phyloP scores from a whole-genome alignment of 2,329 filamentous ascomycete genomes.

The Sclerotinia minor region DNA sequence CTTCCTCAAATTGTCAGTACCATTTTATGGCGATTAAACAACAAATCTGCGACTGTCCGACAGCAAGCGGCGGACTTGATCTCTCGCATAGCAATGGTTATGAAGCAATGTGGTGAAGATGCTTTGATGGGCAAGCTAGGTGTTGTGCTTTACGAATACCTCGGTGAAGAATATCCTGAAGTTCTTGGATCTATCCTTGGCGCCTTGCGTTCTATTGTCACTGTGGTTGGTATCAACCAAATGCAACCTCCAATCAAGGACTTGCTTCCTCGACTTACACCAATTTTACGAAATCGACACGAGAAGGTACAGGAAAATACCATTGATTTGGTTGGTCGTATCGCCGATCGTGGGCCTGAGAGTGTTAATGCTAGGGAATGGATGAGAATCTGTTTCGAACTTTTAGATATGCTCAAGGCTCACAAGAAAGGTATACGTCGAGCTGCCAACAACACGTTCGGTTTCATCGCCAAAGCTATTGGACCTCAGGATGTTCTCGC shows the following conservation, averaged over 20 bases:
- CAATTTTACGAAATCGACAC: constrained; percentile 97
- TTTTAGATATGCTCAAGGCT: constrained; percentile 98
- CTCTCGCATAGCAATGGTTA: constrained; percentile 95
- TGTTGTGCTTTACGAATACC: constrained; percentile 93
- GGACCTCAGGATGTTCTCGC: constrained; percentile 96
- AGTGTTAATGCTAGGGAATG: constrained; percentile 96
- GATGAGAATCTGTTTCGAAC: constrained; percentile 99
- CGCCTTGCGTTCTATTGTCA: constrained; percentile 92
- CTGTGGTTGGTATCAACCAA: constrained; percentile 93
- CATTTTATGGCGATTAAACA: constrained; percentile 94
- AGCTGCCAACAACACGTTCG: constrained; percentile 98
- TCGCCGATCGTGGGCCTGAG: constrained; percentile 94
- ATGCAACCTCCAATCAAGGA: constrained; percentile 99
- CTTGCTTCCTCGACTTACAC: constrained; percentile 87
- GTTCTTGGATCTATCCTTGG: constrained; percentile 95
- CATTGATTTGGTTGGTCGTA: constrained; percentile 95
- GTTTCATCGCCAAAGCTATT: constrained; percentile 99
- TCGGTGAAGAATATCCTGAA: constrained; percentile 97
- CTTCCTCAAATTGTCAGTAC: constrained; percentile 96
- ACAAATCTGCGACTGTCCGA: constrained; percentile 94
- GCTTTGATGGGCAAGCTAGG: constrained; percentile 93
- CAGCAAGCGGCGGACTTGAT: constrained; percentile 97
- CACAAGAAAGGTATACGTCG: constrained; percentile 99
- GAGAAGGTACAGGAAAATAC: constrained; percentile 99
- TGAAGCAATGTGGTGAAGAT: constrained; percentile 98